Conservation (phyloP, 2,329 filamentous ascomycete species). For the Seiridium cupressi region DNA sequence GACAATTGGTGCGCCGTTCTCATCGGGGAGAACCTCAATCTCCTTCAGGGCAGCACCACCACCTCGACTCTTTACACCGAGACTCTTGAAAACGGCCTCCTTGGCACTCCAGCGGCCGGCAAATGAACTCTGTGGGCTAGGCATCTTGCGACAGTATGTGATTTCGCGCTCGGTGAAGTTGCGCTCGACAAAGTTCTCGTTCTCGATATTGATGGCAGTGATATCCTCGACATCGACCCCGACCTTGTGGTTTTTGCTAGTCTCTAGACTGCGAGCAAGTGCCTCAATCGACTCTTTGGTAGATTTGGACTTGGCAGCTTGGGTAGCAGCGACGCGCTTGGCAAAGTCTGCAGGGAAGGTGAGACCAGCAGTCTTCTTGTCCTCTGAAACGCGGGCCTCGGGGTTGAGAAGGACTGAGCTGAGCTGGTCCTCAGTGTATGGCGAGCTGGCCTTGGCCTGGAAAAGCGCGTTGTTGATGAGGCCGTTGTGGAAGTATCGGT, state of each 20-base stretch:
- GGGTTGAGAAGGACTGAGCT: conserved; percentile 91
- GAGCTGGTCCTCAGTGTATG: conserved; percentile 87
- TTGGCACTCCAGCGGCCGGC: conserved; percentile 96
- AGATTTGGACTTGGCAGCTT: conserved; percentile 50
- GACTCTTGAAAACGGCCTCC: conserved; percentile 97
- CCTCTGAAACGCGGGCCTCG: conserved; percentile 76
- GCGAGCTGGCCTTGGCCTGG: conserved; percentile 88
- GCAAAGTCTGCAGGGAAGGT: conserved; percentile 70
- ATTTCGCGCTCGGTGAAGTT: conserved; percentile 90
- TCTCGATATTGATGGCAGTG: conserved; percentile 83
- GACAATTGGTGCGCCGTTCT: conserved; percentile 80
- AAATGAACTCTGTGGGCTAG: conserved; percentile 84
- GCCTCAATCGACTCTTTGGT: conserved; percentile 76
- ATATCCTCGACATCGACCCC: conserved; percentile 95
- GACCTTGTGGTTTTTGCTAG: conserved; percentile 65
- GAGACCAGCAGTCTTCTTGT: conserved; percentile 84
- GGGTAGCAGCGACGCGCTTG: conserved; percentile 55
- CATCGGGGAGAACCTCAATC: conserved; percentile 85
- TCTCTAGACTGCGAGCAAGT: conserved; percentile 61
- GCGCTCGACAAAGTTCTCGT: conserved; percentile 89
- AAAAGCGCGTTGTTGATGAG: conserved; percentile 98
- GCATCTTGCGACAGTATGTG: conserved; percentile 77
- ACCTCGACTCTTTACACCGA: conserved; percentile 83
- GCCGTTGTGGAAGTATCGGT: conserved; percentile 97
- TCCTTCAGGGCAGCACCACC: conserved; percentile 88